Evolutionary conservation across 352 stramenopile genomes (phyloP).

Genomic region (Phytophthora cactorum): DNA sequence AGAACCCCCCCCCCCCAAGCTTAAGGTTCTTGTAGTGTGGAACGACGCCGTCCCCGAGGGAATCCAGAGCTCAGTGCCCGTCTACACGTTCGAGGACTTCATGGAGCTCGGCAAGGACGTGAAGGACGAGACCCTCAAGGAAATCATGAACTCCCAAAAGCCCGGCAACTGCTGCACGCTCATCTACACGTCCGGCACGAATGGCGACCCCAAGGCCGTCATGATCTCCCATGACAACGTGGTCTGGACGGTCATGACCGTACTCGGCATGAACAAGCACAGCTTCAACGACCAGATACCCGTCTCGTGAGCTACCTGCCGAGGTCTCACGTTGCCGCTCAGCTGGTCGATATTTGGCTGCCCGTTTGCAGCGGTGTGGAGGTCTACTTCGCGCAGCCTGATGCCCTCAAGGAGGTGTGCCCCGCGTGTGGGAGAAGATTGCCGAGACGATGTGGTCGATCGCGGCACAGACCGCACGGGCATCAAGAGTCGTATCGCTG

Average conservation of each 20-base stretch:
- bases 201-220: no score
- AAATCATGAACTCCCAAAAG: slow-evolving; percentile 79
- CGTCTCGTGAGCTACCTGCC: slow-evolving; percentile 89
- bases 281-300: slow-evolving; percentile 61
- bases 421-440: no score
- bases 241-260: slow-evolving; percentile 78
- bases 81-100: slow-evolving; percentile 87
- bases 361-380: slow-evolving; percentile 64
- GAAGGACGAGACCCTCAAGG: slow-evolving; percentile 63
- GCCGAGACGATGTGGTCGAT: slow-evolving; percentile 92
- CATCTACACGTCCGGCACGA: no score
- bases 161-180: slow-evolving; percentile 89
- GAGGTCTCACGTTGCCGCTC: slow-evolving; percentile 89
- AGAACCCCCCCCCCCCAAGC: slow-evolving; percentile 87
- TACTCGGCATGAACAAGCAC: slow-evolving; percentile 66
- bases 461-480: slow-evolving; percentile 82
- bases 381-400: slow-evolving; percentile 89
- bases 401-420: slow-evolving; percentile 92
- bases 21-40: slow-evolving; percentile 96
- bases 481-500: slow-evolving; percentile 92
- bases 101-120: slow-evolving; percentile 74
- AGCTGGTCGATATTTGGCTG: slow-evolving; percentile 92
- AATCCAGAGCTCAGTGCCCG: slow-evolving; percentile 66
- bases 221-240: slow-evolving; percentile 97
- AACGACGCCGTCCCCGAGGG: slow-evolving; percentile 76